Base-by-base conservation (phyloP, 108 stramenopile genomes). In the Cylindrotheca fusiformis region DNA sequence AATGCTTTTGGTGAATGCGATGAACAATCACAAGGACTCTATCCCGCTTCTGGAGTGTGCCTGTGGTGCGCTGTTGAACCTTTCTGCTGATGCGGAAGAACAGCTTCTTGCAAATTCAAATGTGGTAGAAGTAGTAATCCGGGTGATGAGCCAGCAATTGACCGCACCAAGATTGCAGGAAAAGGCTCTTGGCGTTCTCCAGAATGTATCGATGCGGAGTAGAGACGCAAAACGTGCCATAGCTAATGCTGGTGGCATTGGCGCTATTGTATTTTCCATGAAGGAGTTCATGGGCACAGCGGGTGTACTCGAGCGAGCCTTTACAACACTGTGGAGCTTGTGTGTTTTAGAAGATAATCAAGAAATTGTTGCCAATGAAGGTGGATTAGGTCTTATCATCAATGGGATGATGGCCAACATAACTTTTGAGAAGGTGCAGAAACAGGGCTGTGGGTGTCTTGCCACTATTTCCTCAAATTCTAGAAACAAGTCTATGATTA, bases 401-500 rank as follows among this genome's bases (percentile, higher is more conserved):
- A 71, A 71, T 27, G 70, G 77, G 1, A 78, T 78, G 77, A 55
- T 72, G 65, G 71, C 77, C 17, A 63, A 65, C 21, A 72, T 78
- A 20, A 44, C 46, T 2, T 68, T 63, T 47, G 71, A 67, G 48
- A 66, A 69, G 33, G 77, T 78, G n/a, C 77, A 78, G 51, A 71
- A 78, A 49, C 77, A 78, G 59, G 77, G 58, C 31, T 78, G 77
- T 64, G 77, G 77, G 24, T 78, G 77, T 47, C 65, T 78, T 17
- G 60, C 57, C 28, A 72, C 77, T 1, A 51, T 78, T 4, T 59
- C 77, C 0, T 44, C 61, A 0, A 69, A 78, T 47, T 68, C 71
- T 29, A 21, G 32, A 1, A 78, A 72, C 65, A 72, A 71, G 45
- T 33, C 50, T 12, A 5, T 67, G 48, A 67, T 78, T 32, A 71